These are phyloP conservation scores for Penicillium psychrofluorescens DNA, from an alignment of 495 filamentous ascomycete genomes.

Conservation along the genomic window DNA sequence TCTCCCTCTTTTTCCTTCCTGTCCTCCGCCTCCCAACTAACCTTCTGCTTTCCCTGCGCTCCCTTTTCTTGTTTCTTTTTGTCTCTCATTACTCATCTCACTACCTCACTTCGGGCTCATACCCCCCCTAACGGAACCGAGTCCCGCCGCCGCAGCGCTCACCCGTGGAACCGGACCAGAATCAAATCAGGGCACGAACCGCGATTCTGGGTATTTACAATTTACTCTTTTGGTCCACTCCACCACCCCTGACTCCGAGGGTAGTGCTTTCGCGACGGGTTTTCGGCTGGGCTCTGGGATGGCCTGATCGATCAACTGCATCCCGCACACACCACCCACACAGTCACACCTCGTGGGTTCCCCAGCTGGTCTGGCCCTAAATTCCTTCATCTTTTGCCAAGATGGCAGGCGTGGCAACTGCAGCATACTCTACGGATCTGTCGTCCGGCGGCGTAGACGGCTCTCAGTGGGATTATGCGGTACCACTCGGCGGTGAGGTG, in stretches of 20 bases:
- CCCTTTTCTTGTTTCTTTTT: slow-evolving; percentile 3
- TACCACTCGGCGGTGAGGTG: slow-evolving; percentile 37
- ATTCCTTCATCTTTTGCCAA: background rate
- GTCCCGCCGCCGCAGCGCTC: slow-evolving; percentile 6
- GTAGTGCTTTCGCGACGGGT: slow-evolving; percentile 3
- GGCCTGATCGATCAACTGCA: slow-evolving; percentile 22
- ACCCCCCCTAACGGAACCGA: slow-evolving; percentile 10
- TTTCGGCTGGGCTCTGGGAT: slow-evolving; percentile 21
- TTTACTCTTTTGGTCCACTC: slow-evolving; percentile 28
- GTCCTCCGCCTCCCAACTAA: slow-evolving; percentile 7
- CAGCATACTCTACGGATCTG: slow-evolving; percentile 34
- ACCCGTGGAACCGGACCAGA: slow-evolving; percentile 12
- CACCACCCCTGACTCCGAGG: slow-evolving; percentile 7
- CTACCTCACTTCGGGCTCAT: slow-evolving; percentile 3
- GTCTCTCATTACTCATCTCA: background rate
- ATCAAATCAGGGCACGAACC: slow-evolving; percentile 1
- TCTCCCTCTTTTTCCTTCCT: slow-evolving; percentile 2
- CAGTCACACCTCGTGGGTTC: too few species aligned
- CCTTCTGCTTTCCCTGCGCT: background rate
- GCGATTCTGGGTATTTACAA: slow-evolving; percentile 30
- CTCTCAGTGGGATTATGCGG: slow-evolving; percentile 40
- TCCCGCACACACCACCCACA: background rate
- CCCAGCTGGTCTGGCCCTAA: slow-evolving; percentile 40
- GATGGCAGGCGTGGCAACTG: slow-evolving; percentile 40
- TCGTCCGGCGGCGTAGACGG: slow-evolving; percentile 25